phyloP scores from a whole-genome alignment of 2,329 filamentous ascomycete genomes.

The Penicillium sp. region DNA sequence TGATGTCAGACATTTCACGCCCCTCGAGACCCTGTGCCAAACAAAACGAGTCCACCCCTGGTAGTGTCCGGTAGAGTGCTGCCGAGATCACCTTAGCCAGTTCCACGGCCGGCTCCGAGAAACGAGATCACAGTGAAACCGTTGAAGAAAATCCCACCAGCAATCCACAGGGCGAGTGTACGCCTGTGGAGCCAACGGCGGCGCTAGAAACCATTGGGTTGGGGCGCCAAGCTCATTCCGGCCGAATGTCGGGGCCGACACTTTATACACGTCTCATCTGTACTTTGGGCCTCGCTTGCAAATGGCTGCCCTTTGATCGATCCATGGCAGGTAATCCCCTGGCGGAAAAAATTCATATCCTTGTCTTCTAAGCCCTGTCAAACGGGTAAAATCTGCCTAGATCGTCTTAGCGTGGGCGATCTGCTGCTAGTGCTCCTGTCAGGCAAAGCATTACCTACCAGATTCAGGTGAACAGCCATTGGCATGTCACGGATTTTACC shows the following conservation, averaged over 20 bases:
- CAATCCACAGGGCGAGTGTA: not conserved
- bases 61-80: conserved; percentile 12
- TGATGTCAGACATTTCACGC: not conserved
- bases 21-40: not conserved
- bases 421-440: not conserved
- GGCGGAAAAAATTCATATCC: not conserved
- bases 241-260: conserved; percentile 4
- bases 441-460: not conserved
- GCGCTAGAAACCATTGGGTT: not conserved
- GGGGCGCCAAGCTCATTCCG: not conserved
- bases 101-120: conserved; percentile 25
- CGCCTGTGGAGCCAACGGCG: not conserved
- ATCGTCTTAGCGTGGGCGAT: not conserved
- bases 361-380: not conserved
- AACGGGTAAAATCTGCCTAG: not conserved
- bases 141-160: not conserved
- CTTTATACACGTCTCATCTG: not conserved
- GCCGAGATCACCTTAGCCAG: conserved; percentile 22
- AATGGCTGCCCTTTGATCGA: not conserved
- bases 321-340: not conserved
- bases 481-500: not conserved
- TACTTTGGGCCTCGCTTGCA: not conserved
- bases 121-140: not conserved
- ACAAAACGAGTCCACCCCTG: not conserved
- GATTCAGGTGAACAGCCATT: not conserved